Conservation (phyloP, 2,329 filamentous ascomycete genomes). For the Lecanoromycetidae sp. region DNA sequence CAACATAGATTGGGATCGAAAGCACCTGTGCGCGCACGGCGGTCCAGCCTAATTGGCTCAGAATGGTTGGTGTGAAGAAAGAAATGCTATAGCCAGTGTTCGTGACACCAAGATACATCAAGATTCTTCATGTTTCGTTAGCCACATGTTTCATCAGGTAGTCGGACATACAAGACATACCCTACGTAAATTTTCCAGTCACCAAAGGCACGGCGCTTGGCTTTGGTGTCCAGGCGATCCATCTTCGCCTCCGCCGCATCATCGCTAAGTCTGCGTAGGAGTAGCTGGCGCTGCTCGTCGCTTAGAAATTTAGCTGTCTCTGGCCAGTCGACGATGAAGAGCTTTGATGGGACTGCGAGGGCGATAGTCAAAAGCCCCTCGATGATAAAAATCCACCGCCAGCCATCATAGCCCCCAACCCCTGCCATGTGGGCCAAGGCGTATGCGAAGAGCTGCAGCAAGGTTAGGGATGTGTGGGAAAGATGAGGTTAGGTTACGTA, state of each 20-base stretch:
- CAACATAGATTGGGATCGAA: conserved; percentile 46
- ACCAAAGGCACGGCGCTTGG: conserved; percentile 34
- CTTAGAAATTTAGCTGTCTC: conserved; percentile 36
- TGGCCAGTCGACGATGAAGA: conserved; percentile 36
- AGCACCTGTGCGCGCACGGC: conserved; percentile 39
- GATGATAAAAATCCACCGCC: conserved; percentile 37
- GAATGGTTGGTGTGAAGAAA: conserved; percentile 34
- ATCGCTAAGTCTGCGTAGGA: conserved; percentile 32
- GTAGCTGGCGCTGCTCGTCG: conserved; percentile 33
- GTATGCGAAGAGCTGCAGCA: conserved; percentile 13
- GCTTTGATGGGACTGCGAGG: conserved; percentile 38
- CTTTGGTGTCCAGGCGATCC: conserved; percentile 41
- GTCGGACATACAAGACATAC: not conserved
- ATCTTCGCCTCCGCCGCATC: conserved; percentile 38
- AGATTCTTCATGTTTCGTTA: conserved; percentile 26
- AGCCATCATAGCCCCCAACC: conserved; percentile 14
- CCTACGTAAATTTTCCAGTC: conserved; percentile 16
- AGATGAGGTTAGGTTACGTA: conserved; percentile 14
- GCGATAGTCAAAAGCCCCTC: conserved; percentile 39
- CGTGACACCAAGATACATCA: conserved; percentile 53
- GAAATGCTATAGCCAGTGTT: conserved; percentile 35
- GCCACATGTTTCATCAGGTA: not conserved
- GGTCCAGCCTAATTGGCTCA: conserved; percentile 43
- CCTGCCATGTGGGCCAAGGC: conserved; percentile 16
- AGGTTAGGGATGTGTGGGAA: not conserved